Base-by-base conservation (phyloP, 257 asterid genomes). In the Phtheirospermum japonicum region DNA sequence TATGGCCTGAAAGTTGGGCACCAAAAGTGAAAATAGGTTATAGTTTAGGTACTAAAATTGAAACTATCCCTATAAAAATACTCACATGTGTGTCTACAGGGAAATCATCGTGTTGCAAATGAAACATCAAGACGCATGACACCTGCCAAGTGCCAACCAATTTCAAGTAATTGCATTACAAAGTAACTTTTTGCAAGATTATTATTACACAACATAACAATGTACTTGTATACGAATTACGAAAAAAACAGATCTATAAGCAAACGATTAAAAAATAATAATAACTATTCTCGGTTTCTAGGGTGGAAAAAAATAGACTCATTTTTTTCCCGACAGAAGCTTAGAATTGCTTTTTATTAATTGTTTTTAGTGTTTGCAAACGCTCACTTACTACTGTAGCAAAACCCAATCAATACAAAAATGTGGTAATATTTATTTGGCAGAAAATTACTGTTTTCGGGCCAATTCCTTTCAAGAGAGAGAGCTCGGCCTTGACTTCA, bases 81-180 rank as follows among this genome's bases (percentile, higher is more conserved):
- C 94, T 81, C 80, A 90, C 97, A 48, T 90, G 97, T 39, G 94
- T 85, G 78, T 87, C 97, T 52, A 87, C 95, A 0, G 95, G 94
- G 68, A 90, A 87, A 74, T 89, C 95, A 57, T 89, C 94, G 55
- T 73, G 80, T 60, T 89, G 95, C 62, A 89, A 85, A 48, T 89
- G 81, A 73, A 89, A 87, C 97, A 89, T 77, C 92, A 89, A 67
- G 31, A 89, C 95, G 9, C 97, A 89, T 4, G 97, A 76, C 69
- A 89, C 95, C 97, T 89, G 84, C 71, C 53, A 80, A 66, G 28
- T 23, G 28, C 28, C 42, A 36, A 36, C 8, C 13, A 67, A 66
- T 65, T 59, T 59, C 63, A 72, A 63, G 48, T 37, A 36, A 61
- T 51, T 66, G 63, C 19, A 66, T 33, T 53, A 56, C 51, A 43